Conservation (phyloP, 2,329 filamentous ascomycete species). For the Stachybotrys elegans region DNA sequence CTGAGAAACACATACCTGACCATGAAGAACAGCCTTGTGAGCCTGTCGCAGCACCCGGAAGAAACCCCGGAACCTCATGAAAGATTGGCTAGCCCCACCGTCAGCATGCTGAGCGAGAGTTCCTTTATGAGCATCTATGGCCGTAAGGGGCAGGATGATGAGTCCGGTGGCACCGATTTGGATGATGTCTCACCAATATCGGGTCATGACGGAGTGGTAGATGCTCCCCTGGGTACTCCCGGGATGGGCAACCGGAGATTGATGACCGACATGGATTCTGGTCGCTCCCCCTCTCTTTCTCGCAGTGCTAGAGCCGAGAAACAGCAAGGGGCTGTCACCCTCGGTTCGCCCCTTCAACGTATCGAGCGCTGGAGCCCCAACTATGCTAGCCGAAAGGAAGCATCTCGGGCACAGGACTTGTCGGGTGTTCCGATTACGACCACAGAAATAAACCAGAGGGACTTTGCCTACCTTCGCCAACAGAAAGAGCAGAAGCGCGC, state of each 20-base stretch:
- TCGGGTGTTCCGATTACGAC: too few relatives aligned
- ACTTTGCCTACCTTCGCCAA: too few relatives aligned
- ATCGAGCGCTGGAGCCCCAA: slow-evolving; percentile 36
- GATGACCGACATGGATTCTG: too few relatives aligned
- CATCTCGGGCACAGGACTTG: too few relatives aligned
- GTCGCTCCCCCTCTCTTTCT: too few relatives aligned
- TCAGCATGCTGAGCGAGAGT: slow-evolving; percentile 63
- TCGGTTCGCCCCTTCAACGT: slow-evolving; percentile 44
- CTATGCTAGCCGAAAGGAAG: too few relatives aligned
- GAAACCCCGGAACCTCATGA: slow-evolving; percentile 18
- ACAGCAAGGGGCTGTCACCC: slow-evolving; percentile 21
- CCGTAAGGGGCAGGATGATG: slow-evolving; percentile 27
- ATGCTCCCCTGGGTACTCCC: too few relatives aligned
- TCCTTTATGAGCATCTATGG: slow-evolving; percentile 64
- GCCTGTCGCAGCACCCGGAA: slow-evolving; percentile 43
- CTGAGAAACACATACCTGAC: slow-evolving; percentile 55
- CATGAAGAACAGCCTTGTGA: slow-evolving; percentile 41
- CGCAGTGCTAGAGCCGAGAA: too few relatives aligned
- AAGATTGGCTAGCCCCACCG: slow-evolving; percentile 49
- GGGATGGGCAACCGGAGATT: too few relatives aligned
- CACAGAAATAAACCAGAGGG: too few relatives aligned
- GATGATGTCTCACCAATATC: too few relatives aligned
- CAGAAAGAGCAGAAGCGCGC: slow-evolving; percentile 46
- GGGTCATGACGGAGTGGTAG: too few relatives aligned
- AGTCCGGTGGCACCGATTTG: slow-evolving; percentile 15